Conservation (phyloP, 1,284 basidiomycete species). For the Taiwanofungus camphoratus region DNA sequence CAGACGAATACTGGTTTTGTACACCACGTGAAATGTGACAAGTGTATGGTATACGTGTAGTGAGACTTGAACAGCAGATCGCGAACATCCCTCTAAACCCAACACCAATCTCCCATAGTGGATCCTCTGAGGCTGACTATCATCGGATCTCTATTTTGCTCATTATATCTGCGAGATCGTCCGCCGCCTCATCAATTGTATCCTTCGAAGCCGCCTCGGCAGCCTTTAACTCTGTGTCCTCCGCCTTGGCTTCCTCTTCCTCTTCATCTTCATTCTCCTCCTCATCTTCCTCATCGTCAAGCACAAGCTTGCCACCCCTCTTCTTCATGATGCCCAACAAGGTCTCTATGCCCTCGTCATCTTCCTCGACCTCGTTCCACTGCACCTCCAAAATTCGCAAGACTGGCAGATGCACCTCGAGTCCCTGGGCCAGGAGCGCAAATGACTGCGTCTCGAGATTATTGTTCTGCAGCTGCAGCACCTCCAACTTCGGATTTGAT, state of each 20-base stretch:
- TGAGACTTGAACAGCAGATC: no score
- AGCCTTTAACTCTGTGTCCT: conserved; percentile 38
- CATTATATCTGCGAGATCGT: conserved; percentile 57
- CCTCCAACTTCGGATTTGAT: conserved; percentile 68
- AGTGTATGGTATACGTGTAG: no score
- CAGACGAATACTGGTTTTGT: no score
- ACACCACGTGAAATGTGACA: no score
- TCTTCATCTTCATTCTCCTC: conserved; percentile 74
- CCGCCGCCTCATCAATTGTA: conserved; percentile 35
- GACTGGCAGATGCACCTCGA: conserved; percentile 51
- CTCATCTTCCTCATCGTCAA: conserved; percentile 71
- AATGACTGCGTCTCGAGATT: conserved; percentile 77
- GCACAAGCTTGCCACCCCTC: conserved; percentile 58
- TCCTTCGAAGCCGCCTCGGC: conserved; percentile 27
- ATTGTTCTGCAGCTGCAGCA: conserved; percentile 84
- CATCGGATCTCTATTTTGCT: conserved; percentile 44
- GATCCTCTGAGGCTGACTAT: conserved; percentile 2
- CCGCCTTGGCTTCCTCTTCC: conserved; percentile 41
- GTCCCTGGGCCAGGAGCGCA: conserved; percentile 59
- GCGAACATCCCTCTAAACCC: no score
- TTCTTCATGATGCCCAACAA: conserved; percentile 61
- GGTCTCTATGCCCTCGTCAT: conserved; percentile 61
- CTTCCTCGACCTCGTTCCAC: conserved; percentile 82
- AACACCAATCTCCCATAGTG: no score
- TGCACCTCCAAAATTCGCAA: conserved; percentile 77